A percentile compares a stretch with the other conserved stretches of the same genome.
Conservation (phyloP, 2,329 filamentous ascomycete species). For the Fusarium dlaminii region DNA sequence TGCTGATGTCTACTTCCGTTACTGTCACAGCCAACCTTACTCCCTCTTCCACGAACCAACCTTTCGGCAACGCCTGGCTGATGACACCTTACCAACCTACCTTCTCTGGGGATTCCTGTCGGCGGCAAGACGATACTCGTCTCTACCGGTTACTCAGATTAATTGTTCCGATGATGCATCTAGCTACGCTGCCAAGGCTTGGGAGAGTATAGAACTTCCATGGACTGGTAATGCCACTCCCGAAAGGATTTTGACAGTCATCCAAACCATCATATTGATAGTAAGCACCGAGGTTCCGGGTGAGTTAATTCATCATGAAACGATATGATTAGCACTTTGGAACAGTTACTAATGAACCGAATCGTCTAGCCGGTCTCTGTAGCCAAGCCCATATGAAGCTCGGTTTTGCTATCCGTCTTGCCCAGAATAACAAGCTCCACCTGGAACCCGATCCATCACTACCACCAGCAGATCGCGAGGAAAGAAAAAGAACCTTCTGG, state of each 20-base stretch:
- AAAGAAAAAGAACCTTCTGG: conserved; percentile 4
- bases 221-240: neutral
- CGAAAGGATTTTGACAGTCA: neutral
- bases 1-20: conserved; percentile 11
- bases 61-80: neutral
- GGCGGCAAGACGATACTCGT: conserved; percentile 2
- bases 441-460: neutral
- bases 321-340: rapidly evolving
- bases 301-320: neutral
- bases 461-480: neutral
- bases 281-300: conserved; percentile 17
- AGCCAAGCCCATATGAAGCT: conserved; percentile 21
- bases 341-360: rapidly evolving
- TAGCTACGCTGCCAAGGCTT: conserved; percentile 2
- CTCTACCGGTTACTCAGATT: neutral
- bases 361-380: neutral
- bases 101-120: conserved; percentile 10
- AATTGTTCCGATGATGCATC: conserved; percentile 4
- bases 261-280: conserved; percentile 16
- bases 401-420: conserved; percentile 3
- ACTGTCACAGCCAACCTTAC: conserved; percentile 16
- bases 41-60: conserved; percentile 15
- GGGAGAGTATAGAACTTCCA: conserved; percentile 14
- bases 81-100: conserved; percentile 1
- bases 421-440: conserved; percentile 9